A percentile compares a stretch with the other conserved stretches of the same genome.
Conservation (phyloP, 495 filamentous ascomycete species). For the Penicillium mononematosum region DNA sequence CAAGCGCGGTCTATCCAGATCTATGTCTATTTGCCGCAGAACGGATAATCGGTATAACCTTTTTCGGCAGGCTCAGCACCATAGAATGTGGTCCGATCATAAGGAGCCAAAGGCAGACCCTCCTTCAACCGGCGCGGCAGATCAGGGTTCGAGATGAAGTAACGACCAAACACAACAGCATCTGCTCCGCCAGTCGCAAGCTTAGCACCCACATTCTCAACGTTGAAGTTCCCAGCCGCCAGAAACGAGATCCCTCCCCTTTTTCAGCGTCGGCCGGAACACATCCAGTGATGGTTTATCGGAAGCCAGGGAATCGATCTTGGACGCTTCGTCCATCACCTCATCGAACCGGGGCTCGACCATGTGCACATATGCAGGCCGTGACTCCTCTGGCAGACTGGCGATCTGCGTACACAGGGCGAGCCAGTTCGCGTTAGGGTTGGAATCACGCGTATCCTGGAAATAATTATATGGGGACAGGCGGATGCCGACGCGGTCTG, state of each 20-base stretch:
- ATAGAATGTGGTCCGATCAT: conserved; percentile 62
- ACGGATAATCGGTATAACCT: conserved; percentile 68
- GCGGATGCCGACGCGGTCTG: conserved; percentile 39
- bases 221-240: conserved; percentile 34
- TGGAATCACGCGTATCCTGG: conserved; percentile 41
- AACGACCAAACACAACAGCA: conserved; percentile 55
- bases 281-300: conserved; percentile 31
- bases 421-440: conserved; percentile 30
- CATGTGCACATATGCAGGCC: conserved; percentile 44
- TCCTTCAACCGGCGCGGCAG: conserved; percentile 57
- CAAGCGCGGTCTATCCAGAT: conserved; percentile 33
- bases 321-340: conserved; percentile 43
- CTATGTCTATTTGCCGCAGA: conserved; percentile 37
- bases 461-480: conserved; percentile 52
- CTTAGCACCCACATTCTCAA: conserved; percentile 27
- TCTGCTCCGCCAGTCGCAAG: conserved; percentile 31
- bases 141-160: conserved; percentile 69
- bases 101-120: conserved; percentile 52
- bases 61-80: conserved; percentile 35
- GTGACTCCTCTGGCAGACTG: conserved; percentile 19
- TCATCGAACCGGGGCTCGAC: conserved; percentile 47
- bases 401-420: conserved; percentile 31
- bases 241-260: conserved; percentile 33
- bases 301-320: conserved; percentile 34
- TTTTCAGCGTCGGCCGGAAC: conserved; percentile 31